These are phyloP conservation scores for Emmonsiellopsis sp. DNA, from an alignment of 2,329 filamentous ascomycete species.

Conservation along the genomic window DNA sequence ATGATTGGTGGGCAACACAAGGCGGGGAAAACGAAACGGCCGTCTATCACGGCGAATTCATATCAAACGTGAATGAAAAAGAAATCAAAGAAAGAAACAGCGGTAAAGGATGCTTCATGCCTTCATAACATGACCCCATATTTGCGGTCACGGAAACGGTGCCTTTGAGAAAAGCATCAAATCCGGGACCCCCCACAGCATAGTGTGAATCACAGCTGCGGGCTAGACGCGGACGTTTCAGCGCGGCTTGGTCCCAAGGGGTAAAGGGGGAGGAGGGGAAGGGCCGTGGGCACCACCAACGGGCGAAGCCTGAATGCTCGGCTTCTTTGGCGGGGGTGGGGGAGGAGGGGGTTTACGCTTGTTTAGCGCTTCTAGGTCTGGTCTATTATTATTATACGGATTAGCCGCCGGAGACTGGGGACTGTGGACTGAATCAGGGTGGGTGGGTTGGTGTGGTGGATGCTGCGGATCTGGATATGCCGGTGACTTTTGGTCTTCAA, in stretches of 20 bases:
- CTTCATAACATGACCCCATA: too few species aligned
- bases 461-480: conserved; percentile 13
- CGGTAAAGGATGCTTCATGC: background rate
- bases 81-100: background rate
- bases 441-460: conserved; percentile 1
- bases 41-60: background rate
- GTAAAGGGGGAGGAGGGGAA: conserved; percentile 46
- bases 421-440: conserved; percentile 5
- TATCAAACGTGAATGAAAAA: background rate
- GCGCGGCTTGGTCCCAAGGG: conserved; percentile 48
- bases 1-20: too few species aligned
- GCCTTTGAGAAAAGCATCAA: too few species aligned
- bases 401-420: conserved; percentile 8
- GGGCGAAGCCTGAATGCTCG: conserved; percentile 33
- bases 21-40: too few species aligned
- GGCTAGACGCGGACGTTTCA: conserved; percentile 14
- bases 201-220: background rate
- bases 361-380: conserved; percentile 24
- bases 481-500: conserved; percentile 32
- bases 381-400: conserved; percentile 11
- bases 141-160: too few species aligned
- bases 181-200: background rate
- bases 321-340: conserved; percentile 51
- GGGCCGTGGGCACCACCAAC: conserved; percentile 17
- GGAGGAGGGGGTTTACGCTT: conserved; percentile 47